Conservation (phyloP, 352 stramenopile genomes). For the Phytophthora meadii region DNA sequence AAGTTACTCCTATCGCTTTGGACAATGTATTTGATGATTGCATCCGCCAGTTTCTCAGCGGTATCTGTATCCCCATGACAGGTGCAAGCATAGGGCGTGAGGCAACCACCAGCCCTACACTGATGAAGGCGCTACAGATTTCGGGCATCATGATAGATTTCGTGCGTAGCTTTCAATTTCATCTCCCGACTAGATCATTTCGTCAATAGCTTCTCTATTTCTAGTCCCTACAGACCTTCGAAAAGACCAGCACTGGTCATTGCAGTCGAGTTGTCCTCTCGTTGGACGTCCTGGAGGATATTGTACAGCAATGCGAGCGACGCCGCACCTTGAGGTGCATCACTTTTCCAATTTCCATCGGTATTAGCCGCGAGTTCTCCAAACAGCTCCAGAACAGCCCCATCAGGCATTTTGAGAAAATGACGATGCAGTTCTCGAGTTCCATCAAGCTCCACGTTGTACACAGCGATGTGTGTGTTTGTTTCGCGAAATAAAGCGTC, state of each 20-base stretch:
- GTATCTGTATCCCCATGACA: too few relatives aligned
- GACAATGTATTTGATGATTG: too few relatives aligned
- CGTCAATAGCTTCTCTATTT: too few relatives aligned
- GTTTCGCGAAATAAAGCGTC: conserved; percentile 70
- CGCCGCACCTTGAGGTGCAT: conserved; percentile 31
- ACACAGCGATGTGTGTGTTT: conserved; percentile 83
- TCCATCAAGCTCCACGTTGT: conserved; percentile 71
- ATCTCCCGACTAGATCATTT: too few relatives aligned
- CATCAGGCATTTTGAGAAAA: conserved; percentile 87
- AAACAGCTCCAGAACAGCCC: conserved; percentile 89
- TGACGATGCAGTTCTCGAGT: conserved; percentile 80
- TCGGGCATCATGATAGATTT: too few relatives aligned
- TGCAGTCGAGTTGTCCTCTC: conserved; percentile 17
- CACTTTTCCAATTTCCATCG: conserved; percentile 52
- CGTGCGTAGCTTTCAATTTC: too few relatives aligned
- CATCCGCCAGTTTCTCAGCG: too few relatives aligned
- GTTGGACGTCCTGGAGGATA: conserved; percentile 57
- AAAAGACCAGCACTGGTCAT: conserved; percentile 21
- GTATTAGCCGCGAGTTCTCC: conserved; percentile 51
- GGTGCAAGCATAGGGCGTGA: too few relatives aligned
- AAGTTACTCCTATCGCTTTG: too few relatives aligned
- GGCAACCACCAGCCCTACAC: too few relatives aligned
- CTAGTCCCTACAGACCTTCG: conserved; percentile 20
- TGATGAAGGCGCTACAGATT: too few relatives aligned
- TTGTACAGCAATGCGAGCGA: conserved; percentile 62